phyloP scores from a whole-genome alignment of 495 filamentous ascomycete species.

The Aspergillus bertholletiae region DNA sequence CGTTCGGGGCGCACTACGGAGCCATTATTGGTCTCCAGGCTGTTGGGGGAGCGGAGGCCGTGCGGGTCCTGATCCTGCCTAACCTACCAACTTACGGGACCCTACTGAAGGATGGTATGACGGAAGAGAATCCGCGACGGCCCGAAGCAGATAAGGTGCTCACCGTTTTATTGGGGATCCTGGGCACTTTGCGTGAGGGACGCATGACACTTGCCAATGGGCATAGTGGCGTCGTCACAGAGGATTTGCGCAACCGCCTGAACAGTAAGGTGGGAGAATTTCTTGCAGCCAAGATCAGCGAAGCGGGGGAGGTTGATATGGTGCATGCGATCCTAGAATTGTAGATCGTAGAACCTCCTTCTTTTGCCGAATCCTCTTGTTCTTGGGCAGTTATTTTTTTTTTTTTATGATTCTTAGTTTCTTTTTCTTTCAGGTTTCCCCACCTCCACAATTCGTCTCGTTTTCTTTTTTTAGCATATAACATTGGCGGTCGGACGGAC shows the following conservation, averaged over 20 bases:
- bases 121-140: slow-evolving; percentile 46
- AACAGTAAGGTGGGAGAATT: slow-evolving; percentile 56
- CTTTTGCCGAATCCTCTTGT: not conserved
- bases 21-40: slow-evolving; percentile 73
- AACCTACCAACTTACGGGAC: slow-evolving; percentile 76
- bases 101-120: slow-evolving; percentile 64
- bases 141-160: slow-evolving; percentile 63
- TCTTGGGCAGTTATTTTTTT: not conserved
- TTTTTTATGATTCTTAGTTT: slow-evolving; percentile 2
- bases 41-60: slow-evolving; percentile 72
- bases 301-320: slow-evolving; percentile 43
- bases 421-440: not conserved
- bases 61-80: slow-evolving; percentile 76
- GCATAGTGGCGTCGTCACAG: slow-evolving; percentile 40
- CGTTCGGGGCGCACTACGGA: slow-evolving; percentile 80
- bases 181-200: slow-evolving; percentile 45
- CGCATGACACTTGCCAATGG: slow-evolving; percentile 40
- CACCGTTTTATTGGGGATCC: slow-evolving; percentile 55
- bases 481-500: not conserved
- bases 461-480: not conserved
- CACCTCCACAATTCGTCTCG: too few relatives aligned
- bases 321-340: slow-evolving; percentile 33
- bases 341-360: not conserved
- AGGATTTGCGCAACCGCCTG: slow-evolving; percentile 53
- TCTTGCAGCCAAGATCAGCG: slow-evolving; percentile 49